Evolutionary conservation across 495 filamentous ascomycete genomes (phyloP).

Genomic region (Aspergillus heteromorphus): DNA sequence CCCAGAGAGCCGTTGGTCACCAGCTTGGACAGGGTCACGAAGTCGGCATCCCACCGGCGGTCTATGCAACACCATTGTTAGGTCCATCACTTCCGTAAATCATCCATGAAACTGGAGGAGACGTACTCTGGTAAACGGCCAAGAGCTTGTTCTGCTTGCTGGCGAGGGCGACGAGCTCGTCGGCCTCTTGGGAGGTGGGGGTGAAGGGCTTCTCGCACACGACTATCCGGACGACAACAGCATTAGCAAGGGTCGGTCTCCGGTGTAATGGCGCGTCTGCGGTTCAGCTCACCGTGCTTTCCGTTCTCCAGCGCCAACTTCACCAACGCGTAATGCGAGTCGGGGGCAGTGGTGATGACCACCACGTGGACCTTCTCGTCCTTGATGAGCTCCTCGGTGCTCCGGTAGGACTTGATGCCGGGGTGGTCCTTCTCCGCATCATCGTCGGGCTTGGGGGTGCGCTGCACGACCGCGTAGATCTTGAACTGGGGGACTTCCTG

Average conservation of each 20-base stretch:
- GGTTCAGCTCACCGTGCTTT: constrained; percentile 56
- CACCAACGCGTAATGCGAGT: constrained; percentile 64
- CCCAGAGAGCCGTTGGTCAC: constrained; percentile 52
- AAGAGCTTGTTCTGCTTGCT: constrained; percentile 55
- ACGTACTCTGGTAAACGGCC: constrained; percentile 76
- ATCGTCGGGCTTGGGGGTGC: constrained; percentile 59
- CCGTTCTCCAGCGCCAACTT: constrained; percentile 64
- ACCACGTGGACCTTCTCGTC: constrained; percentile 66
- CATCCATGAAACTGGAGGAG: neutral
- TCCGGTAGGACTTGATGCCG: constrained; percentile 56
- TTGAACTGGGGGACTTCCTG: constrained; percentile 55
- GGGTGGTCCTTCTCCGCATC: constrained; percentile 65
- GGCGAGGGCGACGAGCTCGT: constrained; percentile 62
- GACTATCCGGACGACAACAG: constrained; percentile 31
- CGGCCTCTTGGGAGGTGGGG: constrained; percentile 64
- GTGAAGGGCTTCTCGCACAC: constrained; percentile 90
- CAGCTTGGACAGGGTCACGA: constrained; percentile 65
- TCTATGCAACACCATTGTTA: constrained; percentile 34
- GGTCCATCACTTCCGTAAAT: neutral
- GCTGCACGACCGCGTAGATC: constrained; percentile 76
- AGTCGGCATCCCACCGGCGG: constrained; percentile 81
- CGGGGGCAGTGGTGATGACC: constrained; percentile 69
- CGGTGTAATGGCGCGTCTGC: neutral
- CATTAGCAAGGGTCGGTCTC: neutral
- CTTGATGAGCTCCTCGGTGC: constrained; percentile 55